Conservation (phyloP, 1,139 yeast genomes). For the Pichia sp. region DNA sequence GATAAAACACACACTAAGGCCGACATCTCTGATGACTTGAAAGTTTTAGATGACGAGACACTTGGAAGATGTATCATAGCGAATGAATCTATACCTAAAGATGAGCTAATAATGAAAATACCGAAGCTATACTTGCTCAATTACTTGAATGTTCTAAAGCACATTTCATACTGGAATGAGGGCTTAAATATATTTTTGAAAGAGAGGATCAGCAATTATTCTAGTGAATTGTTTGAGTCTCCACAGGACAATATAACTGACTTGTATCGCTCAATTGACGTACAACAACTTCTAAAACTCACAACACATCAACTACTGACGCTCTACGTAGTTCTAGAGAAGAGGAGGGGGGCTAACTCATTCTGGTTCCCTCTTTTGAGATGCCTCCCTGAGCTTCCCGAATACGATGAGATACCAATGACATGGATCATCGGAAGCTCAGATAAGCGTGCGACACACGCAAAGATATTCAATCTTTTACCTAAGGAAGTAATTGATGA, state of each 20-base stretch:
- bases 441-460: background rate
- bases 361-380: slow-evolving; percentile 62
- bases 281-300: slow-evolving; percentile 30
- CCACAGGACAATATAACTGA: slow-evolving; percentile 5
- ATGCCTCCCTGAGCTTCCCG: slow-evolving; percentile 46
- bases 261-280: slow-evolving; percentile 30
- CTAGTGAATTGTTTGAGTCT: background rate
- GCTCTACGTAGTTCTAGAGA: slow-evolving; percentile 43
- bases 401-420: slow-evolving; percentile 53
- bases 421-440: slow-evolving; percentile 28
- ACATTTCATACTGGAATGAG: slow-evolving; percentile 22
- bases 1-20: background rate
- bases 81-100: slow-evolving; percentile 27
- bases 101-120: slow-evolving; percentile 31
- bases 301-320: slow-evolving; percentile 44
- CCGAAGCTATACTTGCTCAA: slow-evolving; percentile 58
- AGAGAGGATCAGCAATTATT: slow-evolving; percentile 2
- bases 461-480: slow-evolving; percentile 17
- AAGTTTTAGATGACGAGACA: slow-evolving; percentile 26
- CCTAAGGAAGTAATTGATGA: slow-evolving; percentile 31
- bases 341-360: slow-evolving; percentile 32
- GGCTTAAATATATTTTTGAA: slow-evolving; percentile 9
- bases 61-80: slow-evolving; percentile 66
- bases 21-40: slow-evolving; percentile 13
- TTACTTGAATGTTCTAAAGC: slow-evolving; percentile 39